Evolutionary conservation across 2,329 filamentous ascomycete genomes (phyloP), one percentile per base, ranked within the genome.

Genomic region (Phialocephala sp.): DNA sequence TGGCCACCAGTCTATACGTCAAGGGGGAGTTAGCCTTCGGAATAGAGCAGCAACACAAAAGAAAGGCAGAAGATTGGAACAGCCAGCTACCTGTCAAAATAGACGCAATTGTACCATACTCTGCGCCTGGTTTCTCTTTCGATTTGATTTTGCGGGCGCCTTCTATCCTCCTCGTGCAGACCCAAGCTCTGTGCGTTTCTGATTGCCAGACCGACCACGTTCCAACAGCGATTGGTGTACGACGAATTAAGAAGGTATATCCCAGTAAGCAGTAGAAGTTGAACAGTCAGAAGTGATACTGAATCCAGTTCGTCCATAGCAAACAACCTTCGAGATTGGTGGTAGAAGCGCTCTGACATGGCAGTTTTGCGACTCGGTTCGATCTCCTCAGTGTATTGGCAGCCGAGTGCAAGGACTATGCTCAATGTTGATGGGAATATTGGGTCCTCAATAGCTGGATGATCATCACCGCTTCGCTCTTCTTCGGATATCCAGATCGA

Each of bases 161-260:
- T 47, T 18, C 14, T 15, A 2, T 50, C 3, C 15, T 32, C 20
- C 37, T 69, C 69, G 43, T 76, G 72, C 12, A 78, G 52, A 0
- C 76, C 75, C 2, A 77, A 59, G 4, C 71, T 72, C 47, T 76
- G 72, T 9, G 76, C 76, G 2, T 71, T 69, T 14, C 76, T 70
- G 9, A 77, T 62, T 4, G 76, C 76, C 15, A 76, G 66, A 3
- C 75, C 75, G 2, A 74, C 58, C 6, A 71, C 66, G 52, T 72
- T 72, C 76, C 76, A 78, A 66, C 76, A 77, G 1, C 76, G 72
- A 27, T 76, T 69, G 4, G 71, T 71, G 32, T 73, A 69, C 0
- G 66, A 68, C 0, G 75, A 73, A 14, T 69, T 76, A 8, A 74
- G 75, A 2, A 77, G 72, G 54, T 77, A 77, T 12, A 74, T 37